phyloP scores from a whole-genome alignment of 2,329 filamentous ascomycete species.

The Alternaria panax region DNA sequence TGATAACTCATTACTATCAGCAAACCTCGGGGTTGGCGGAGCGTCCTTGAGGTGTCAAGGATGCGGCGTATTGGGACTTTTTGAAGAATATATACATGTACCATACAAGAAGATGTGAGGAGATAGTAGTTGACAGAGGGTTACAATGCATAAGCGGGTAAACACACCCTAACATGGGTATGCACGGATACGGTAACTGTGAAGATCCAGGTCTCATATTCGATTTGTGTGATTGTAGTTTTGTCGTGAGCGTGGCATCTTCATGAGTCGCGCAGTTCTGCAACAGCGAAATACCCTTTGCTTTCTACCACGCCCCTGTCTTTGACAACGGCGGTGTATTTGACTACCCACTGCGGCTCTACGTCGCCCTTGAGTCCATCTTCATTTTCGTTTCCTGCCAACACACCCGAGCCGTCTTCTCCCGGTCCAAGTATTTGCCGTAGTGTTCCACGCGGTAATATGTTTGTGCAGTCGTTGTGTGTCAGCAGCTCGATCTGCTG shows the following conservation, averaged over 20 bases:
- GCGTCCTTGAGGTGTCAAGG: neutral
- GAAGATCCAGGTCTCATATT: neutral
- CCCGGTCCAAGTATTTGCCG: constrained; percentile 81
- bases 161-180: neutral
- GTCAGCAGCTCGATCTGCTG: constrained; percentile 87
- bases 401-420: constrained; percentile 74
- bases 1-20: neutral
- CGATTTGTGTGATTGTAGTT: neutral
- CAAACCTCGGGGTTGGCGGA: neutral
- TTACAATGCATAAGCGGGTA: no score
- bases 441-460: constrained; percentile 84
- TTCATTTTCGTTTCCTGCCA: constrained; percentile 66
- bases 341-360: constrained; percentile 90
- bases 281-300: constrained; percentile 94
- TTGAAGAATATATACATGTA: neutral
- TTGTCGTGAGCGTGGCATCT: neutral
- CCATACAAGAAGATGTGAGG: neutral
- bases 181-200: neutral
- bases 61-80: neutral
- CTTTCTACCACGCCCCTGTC: constrained; percentile 96
- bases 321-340: constrained; percentile 95
- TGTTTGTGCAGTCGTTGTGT: constrained; percentile 92
- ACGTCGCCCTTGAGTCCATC: constrained; percentile 77
- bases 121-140: neutral
- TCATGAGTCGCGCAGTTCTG: constrained; percentile 62